These are phyloP conservation scores for Rhododendron mucronatum DNA, from an alignment of 148 eudicot species.

Conservation along the genomic window DNA sequence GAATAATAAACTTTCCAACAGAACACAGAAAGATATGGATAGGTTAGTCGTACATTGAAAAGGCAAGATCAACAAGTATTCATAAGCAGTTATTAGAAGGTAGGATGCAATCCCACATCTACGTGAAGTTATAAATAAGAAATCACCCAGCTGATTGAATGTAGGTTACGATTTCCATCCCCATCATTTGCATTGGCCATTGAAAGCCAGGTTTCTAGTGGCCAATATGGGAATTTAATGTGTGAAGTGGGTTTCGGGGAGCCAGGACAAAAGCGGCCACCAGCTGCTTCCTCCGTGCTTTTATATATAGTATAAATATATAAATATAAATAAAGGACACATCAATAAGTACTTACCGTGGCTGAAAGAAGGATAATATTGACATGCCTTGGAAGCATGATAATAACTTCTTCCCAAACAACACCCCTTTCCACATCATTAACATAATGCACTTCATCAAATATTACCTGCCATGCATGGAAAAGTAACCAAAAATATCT, in stretches of 20 bases:
- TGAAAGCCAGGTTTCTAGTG: not conserved
- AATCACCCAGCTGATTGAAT: not conserved
- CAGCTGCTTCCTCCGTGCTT: not conserved
- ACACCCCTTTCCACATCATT: constrained; percentile 98
- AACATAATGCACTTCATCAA: constrained; percentile 98
- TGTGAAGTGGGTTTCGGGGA: not conserved
- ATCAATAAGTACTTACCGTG: constrained; percentile 50
- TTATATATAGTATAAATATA: not conserved
- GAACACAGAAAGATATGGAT: not conserved
- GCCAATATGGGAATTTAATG: not conserved
- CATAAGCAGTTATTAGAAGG: not conserved
- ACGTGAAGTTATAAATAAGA: not conserved
- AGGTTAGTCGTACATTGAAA: not conserved
- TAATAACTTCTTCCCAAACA: constrained; percentile 99
- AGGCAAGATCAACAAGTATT: not conserved
- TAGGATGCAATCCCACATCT: not conserved
- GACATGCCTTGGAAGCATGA: constrained; percentile 96
- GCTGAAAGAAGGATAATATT: constrained; percentile 96
- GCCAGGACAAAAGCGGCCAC: not conserved
- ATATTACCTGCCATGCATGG: constrained; percentile 62
- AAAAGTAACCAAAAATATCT: constrained; percentile 13
- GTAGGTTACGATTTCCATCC: not conserved
- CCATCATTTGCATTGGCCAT: not conserved
- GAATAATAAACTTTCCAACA: not conserved
- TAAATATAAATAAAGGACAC: too few species aligned